Evolutionary conservation across 495 filamentous ascomycete genomes (phyloP).

Genomic region (Ascobolus immersus): DNA sequence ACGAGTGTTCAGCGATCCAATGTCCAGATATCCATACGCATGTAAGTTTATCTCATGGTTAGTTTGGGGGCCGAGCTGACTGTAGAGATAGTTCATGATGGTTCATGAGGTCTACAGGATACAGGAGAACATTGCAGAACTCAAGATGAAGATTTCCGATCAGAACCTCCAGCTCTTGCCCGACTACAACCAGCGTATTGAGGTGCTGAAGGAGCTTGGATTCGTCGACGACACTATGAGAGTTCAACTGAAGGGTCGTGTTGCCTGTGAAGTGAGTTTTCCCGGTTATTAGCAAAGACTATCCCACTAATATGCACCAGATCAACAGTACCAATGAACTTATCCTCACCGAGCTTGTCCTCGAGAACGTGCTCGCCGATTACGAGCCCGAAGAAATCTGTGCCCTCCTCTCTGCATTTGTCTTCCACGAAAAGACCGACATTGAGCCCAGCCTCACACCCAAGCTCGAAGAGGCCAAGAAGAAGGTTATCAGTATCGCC

Average conservation of each 20-base stretch:
- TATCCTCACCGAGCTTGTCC: slow-evolving; percentile 83
- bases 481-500: slow-evolving; percentile 63
- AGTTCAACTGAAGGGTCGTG: slow-evolving; percentile 89
- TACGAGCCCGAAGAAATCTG: slow-evolving; percentile 95
- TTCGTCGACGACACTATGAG: slow-evolving; percentile 67
- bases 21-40: slow-evolving; percentile 68
- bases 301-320: slow-evolving; percentile 11
- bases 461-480: slow-evolving; percentile 56
- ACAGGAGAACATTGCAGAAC: slow-evolving; percentile 61
- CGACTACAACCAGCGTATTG: slow-evolving; percentile 87
- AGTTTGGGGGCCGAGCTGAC: slow-evolving; percentile 5
- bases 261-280: slow-evolving; percentile 54
- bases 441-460: slow-evolving; percentile 58
- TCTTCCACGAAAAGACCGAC: slow-evolving; percentile 96
- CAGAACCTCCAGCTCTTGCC: slow-evolving; percentile 93
- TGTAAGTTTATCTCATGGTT: slow-evolving; percentile 26
- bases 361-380: slow-evolving; percentile 86
- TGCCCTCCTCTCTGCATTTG: slow-evolving; percentile 75
- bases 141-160: slow-evolving; percentile 74
- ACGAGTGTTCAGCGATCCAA: slow-evolving; percentile 30
- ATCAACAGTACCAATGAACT: slow-evolving; percentile 93
- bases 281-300: not conserved
- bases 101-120: slow-evolving; percentile 85
- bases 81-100: slow-evolving; percentile 43
- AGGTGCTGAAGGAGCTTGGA: slow-evolving; percentile 64